A percentile compares a stretch with the other conserved stretches of the same genome.
Evolutionary conservation across 2,329 filamentous ascomycete species (phyloP).

Genomic region (Diaporthe amygdali): DNA sequence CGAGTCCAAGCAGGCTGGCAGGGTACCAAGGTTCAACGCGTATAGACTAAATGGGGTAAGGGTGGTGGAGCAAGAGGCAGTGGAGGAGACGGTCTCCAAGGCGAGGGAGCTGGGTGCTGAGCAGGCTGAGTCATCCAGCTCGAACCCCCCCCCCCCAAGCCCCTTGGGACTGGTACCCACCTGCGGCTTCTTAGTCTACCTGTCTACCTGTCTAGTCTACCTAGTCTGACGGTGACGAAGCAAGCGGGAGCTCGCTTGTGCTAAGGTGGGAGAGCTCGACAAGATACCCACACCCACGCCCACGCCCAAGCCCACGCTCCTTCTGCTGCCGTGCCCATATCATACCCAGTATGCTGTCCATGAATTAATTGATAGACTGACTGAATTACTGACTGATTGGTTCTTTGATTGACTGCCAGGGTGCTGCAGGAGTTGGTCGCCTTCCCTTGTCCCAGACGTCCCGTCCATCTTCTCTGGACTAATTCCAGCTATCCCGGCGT

Average conservation of each 20-base stretch:
- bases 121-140: background rate
- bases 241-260: background rate
- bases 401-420: background rate
- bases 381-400: background rate
- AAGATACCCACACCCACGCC: background rate
- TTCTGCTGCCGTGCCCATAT: background rate
- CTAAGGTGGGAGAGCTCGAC: background rate
- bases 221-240: constrained; percentile 3
- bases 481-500: background rate
- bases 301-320: too few species aligned
- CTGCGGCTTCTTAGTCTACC: background rate
- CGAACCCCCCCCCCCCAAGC: background rate
- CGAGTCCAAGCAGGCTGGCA: too few species aligned
- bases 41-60: too few species aligned
- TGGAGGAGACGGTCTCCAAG: too few species aligned
- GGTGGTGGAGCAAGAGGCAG: too few species aligned
- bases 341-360: background rate
- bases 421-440: background rate
- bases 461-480: background rate
- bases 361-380: background rate
- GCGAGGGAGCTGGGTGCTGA: background rate
- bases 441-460: background rate
- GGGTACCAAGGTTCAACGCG: too few species aligned
- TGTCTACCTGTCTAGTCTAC: too few species aligned
- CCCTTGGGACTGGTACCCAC: background rate